phyloP scores from a whole-genome alignment of 2,329 filamentous ascomycete species.

The Lachnellula willkommii region DNA sequence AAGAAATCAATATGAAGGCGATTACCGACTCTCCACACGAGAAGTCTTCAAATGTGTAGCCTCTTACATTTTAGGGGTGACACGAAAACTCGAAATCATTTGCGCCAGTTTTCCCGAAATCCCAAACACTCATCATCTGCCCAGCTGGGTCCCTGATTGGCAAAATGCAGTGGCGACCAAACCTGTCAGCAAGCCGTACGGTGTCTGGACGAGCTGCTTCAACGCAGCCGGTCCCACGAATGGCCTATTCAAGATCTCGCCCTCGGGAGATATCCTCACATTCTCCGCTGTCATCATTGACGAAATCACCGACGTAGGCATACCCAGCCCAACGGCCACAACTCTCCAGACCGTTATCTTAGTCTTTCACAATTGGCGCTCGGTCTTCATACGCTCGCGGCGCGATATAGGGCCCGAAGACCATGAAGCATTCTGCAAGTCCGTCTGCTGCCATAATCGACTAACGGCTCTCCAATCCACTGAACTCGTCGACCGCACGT shows the following conservation, averaged over 20 bases:
- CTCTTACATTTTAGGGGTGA: too few relatives aligned
- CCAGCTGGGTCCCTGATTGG: too few relatives aligned
- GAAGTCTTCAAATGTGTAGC: too few relatives aligned
- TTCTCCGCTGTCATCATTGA: neutral
- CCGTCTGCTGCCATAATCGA: too few relatives aligned
- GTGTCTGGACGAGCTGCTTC: neutral
- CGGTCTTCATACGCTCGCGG: conserved; percentile 20
- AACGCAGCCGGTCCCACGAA: too few relatives aligned
- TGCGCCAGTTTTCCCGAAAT: too few relatives aligned
- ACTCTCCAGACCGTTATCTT: conserved; percentile 21
- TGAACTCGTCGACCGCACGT: conserved; percentile 22
- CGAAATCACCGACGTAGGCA: neutral
- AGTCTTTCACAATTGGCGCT: conserved; percentile 35
- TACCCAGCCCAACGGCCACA: neutral
- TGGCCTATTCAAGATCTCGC: conserved; percentile 13
- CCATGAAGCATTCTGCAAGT: conserved; percentile 16
- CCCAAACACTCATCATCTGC: too few relatives aligned
- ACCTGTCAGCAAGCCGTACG: neutral
- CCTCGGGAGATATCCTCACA: conserved; percentile 24
- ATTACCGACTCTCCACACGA: too few relatives aligned
- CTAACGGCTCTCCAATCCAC: conserved; percentile 21
- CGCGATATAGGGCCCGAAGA: conserved; percentile 3
- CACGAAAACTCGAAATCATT: too few relatives aligned
- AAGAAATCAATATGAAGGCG: too few relatives aligned
- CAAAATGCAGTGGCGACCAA: neutral